Base-by-base conservation (phyloP, 345 rosid genomes). In the Syzygium aromaticum region DNA sequence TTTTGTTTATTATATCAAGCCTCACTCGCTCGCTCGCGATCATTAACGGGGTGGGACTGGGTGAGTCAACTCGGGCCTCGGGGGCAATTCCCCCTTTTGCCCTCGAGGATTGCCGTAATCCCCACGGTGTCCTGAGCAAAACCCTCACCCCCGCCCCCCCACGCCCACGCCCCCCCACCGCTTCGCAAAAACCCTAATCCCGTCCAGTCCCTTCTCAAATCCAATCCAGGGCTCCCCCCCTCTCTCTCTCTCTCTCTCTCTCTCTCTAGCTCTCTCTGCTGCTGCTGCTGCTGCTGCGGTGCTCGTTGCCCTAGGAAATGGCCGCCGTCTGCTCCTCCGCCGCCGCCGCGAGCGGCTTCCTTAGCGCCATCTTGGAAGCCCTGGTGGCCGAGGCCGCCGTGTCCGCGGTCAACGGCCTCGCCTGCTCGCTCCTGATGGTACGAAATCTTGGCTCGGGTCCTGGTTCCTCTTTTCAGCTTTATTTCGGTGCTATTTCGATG, bases 371-470 rank as follows among this genome's bases (percentile, higher is more conserved):
- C 23, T 84, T 89, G 87, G 92, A 91, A 92, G 88, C 88, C 84
- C 43, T 86, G 73, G 88, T 86, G 46, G 89, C 88, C 52, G 89
- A 94, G 87, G 84, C 93, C 6, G 92, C 90, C 88, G 87, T 86
- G 90, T 88, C 86, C 64, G 93, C 91, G 27, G 56, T 90, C 21
- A 91, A 91, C 83, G 86, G 90, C 43, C 80, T 91, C 30, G 84
- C 88, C 54, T 88, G 89, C 89, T 89, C 91, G 25, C 89, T 91
- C 52, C 84, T 86, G 87, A 86, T 88, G 95, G 95, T 94, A 90
- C 27, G 51, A 25, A 49, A 25, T 6, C 23, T 33, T 43, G 23
- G 40, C 23, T 67, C 43, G 78, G 78, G 21, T 8, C 38, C 11
- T 27, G 1, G 13, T 33, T 17, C 59, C 33, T 27, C 33, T 64